A percentile compares a stretch with the other conserved stretches of the same genome.
phyloP scores from a whole-genome alignment of 148 eudicot species.

The Rheum nobile region DNA sequence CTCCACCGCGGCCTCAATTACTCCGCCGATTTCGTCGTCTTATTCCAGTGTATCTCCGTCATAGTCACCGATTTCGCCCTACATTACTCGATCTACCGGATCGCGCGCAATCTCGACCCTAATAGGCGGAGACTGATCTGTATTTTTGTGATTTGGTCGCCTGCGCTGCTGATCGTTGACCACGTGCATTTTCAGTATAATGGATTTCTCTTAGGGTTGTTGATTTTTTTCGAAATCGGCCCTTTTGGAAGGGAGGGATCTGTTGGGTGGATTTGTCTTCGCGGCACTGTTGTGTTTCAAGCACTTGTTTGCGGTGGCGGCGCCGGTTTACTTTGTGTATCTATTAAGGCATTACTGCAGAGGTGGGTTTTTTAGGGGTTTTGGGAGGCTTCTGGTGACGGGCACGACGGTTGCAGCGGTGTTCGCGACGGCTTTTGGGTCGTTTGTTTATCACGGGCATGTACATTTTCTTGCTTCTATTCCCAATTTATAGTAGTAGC shows the following conservation, averaged over 20 bases:
- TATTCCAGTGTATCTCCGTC: conserved; percentile 58
- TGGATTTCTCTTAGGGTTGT: no score
- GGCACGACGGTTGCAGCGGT: conserved; percentile 50
- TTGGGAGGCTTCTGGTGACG: conserved; percentile 47
- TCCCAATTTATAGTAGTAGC: not conserved
- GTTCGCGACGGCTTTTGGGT: conserved; percentile 76
- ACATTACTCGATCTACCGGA: conserved; percentile 29
- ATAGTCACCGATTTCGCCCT: conserved; percentile 37
- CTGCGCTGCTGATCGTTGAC: conserved; percentile 74
- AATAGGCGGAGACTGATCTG: conserved; percentile 49
- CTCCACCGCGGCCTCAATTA: no score
- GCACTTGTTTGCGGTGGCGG: conserved; percentile 93
- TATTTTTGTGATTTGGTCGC: conserved; percentile 68
- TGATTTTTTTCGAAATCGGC: conserved; percentile 57
- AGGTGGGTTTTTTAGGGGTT: conserved; percentile 64
- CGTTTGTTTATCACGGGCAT: conserved; percentile 73
- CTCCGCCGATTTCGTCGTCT: conserved; percentile 19
- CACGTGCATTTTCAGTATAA: no score
- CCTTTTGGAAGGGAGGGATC: conserved; percentile 62
- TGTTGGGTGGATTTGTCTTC: conserved; percentile 76
- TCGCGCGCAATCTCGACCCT: no score
- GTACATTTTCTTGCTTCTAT: conserved; percentile 17
- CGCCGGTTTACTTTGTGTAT: conserved; percentile 86
- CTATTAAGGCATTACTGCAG: conserved; percentile 74
- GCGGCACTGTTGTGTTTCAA: conserved; percentile 76